Percentiles rank a stretch among this genome's conserved stretches.
These are phyloP conservation scores for Trichoderma aggressivum DNA, from an alignment of 2,329 filamentous ascomycete species.

Conservation along the genomic window DNA sequence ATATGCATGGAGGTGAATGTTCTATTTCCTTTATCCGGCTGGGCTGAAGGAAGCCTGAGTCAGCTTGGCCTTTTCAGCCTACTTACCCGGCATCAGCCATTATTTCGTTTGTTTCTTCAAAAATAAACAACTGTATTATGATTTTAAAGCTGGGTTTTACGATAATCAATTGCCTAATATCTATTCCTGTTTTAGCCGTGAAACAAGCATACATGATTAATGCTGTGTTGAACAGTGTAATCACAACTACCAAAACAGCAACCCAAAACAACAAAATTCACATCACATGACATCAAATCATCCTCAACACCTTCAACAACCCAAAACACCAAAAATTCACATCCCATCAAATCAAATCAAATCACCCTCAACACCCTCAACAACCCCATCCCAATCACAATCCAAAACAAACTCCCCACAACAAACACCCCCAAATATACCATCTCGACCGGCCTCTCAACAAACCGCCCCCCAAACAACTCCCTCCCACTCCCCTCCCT, in stretches of 20 bases:
- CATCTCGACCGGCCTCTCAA: conserved; percentile 26
- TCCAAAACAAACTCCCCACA: conserved; percentile 15
- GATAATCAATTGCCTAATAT: not conserved
- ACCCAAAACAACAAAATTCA: not conserved
- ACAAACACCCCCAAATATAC: conserved; percentile 27
- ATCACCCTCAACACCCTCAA: not conserved
- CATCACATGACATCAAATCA: not conserved
- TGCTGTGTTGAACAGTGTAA: not conserved
- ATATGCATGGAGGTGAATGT: not conserved
- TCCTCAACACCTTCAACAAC: not conserved
- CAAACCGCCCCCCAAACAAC: conserved; percentile 14
- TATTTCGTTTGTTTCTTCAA: not conserved
- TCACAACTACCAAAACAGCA: not conserved
- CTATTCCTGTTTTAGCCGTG: not conserved
- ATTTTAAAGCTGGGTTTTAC: not conserved
- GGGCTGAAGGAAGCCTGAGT: not conserved
- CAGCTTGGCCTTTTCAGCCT: not conserved
- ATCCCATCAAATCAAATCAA: not conserved
- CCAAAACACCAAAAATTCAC: not conserved
- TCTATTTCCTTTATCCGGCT: not conserved
- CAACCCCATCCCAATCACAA: not conserved
- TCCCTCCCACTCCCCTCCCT: conserved; percentile 25
- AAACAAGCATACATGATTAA: not conserved
- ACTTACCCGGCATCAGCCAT: not conserved
- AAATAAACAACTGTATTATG: not conserved